Conservation (phyloP, 805 yeast species). For the Metschnikowia arizonensis region DNA sequence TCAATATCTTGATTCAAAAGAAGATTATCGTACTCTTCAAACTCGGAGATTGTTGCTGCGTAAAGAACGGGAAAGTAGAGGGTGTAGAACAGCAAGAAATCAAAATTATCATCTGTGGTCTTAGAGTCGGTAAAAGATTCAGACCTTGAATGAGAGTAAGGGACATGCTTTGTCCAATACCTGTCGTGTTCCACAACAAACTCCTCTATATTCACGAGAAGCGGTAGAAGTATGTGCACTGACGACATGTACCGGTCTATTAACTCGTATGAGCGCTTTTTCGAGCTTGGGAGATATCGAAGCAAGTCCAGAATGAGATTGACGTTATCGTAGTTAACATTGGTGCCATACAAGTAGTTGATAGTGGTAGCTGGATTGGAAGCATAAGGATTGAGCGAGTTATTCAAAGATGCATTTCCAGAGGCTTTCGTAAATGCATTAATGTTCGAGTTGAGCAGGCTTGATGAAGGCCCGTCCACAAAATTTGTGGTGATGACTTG, state of each 20-base stretch:
- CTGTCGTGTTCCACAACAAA: slow-evolving; percentile 44
- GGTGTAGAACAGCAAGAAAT: slow-evolving; percentile 43
- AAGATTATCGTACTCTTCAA: slow-evolving; percentile 51
- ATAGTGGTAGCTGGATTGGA: slow-evolving; percentile 33
- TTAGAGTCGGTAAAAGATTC: slow-evolving; percentile 10
- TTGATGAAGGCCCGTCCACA: slow-evolving; percentile 15
- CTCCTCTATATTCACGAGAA: slow-evolving; percentile 43
- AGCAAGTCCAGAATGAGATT: slow-evolving; percentile 34
- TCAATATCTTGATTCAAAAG: slow-evolving; percentile 46
- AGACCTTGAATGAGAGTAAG: slow-evolving; percentile 3
- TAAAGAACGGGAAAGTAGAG: slow-evolving; percentile 51
- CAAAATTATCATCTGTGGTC: slow-evolving; percentile 28
- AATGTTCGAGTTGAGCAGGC: slow-evolving; percentile 4
- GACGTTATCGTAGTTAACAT: slow-evolving; percentile 34
- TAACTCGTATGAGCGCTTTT: slow-evolving; percentile 43
- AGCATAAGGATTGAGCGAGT: slow-evolving; percentile 27
- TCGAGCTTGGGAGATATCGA: slow-evolving; percentile 42
- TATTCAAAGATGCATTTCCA: slow-evolving; percentile 8
- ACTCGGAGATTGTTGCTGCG: slow-evolving; percentile 57
- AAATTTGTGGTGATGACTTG: slow-evolving; percentile 16
- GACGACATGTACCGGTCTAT: slow-evolving; percentile 47
- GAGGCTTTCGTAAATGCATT: neutral
- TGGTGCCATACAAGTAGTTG: slow-evolving; percentile 38
- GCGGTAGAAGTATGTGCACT: slow-evolving; percentile 54
- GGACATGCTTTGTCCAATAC: slow-evolving; percentile 42